Base-by-base conservation (phyloP, 2,329 filamentous ascomycete genomes). In the Xylariomycetidae sp. region DNA sequence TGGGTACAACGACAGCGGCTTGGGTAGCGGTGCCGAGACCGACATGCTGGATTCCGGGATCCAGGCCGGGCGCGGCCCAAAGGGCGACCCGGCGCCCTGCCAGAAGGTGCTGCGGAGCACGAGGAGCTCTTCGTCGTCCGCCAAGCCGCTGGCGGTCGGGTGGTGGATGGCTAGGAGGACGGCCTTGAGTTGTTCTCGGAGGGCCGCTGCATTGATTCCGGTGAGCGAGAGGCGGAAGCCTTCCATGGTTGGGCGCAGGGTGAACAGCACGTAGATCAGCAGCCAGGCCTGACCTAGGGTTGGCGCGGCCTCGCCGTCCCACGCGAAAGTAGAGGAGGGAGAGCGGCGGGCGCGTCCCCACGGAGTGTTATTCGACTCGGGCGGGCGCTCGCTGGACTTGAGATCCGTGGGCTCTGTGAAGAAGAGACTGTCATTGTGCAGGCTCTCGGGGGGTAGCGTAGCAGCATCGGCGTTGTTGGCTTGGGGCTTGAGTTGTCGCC, bases 81-180 rank as follows among this genome's bases (percentile, higher is more conserved):
- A 72, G 6, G 81, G 81, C 1, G 79, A 82, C 13, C 72, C 80
- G 18, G 80, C 80, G 28, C 80, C 80, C 49, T 84, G 80, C 80
- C 80, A 85, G 64, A 85, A 84, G 20, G 78, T 67, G 54, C 64
- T 65, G 41, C 71, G 67, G 36, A 72, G 62, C 34, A 71, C 51
- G 30, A 76, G 36, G 4, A 58, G 49, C 45, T 58, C 53, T 25
- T 53, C 53, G 30, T 40, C 39, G n/a, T n/a, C n/a, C n/a, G n/a
- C n/a, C 25, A 53, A 33, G 19, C 53, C 49, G n/a, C 41, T 40
- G 45, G 39, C 53, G 5, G 49, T 43, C 4, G 72, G 70, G 47
- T 75, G 70, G 34, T 65, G 61, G 38, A 70, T 58, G 36, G 70
- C 70, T 3, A 77, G 64, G 6, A 67, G 51, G 17, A 74, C 66